These are phyloP conservation scores for Boletus patriciae DNA, from an alignment of 768 basidiomycete species.

Conservation along the genomic window DNA sequence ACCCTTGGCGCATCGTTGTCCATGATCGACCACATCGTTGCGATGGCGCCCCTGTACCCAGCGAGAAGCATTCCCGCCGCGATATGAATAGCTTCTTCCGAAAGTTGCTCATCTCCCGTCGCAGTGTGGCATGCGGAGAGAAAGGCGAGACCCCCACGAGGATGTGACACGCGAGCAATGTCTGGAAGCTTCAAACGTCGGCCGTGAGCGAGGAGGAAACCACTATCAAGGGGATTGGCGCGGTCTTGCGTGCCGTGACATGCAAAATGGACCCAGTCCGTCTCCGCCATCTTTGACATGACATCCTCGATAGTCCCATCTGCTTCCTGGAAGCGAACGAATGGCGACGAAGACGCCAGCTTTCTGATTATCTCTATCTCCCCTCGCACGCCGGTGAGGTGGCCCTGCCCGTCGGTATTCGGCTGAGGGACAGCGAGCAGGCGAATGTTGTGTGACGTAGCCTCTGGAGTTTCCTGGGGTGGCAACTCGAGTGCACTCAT, in stretches of 20 bases:
- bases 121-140: background rate
- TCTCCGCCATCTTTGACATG: too few relatives aligned
- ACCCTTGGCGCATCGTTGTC: too few relatives aligned
- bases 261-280: too few relatives aligned
- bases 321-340: too few relatives aligned
- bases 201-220: constrained; percentile 13
- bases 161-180: background rate
- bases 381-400: constrained; percentile 3
- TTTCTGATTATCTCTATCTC: constrained; percentile 22
- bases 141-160: constrained; percentile 30
- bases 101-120: background rate
- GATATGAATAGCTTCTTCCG: too few relatives aligned
- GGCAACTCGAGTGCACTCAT: background rate
- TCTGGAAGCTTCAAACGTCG: background rate
- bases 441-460: background rate
- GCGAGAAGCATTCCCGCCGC: too few relatives aligned
- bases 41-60: too few relatives aligned
- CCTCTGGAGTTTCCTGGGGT: background rate
- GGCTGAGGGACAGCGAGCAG: constrained; percentile 9
- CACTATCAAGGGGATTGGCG: constrained; percentile 20
- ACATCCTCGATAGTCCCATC: too few relatives aligned
- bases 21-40: too few relatives aligned
- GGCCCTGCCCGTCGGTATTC: background rate
- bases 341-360: background rate
- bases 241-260: constrained; percentile 9